These are phyloP conservation scores for Blastocystis hominis DNA, from an alignment of 352 stramenopile genomes.

Conservation along the genomic window DNA sequence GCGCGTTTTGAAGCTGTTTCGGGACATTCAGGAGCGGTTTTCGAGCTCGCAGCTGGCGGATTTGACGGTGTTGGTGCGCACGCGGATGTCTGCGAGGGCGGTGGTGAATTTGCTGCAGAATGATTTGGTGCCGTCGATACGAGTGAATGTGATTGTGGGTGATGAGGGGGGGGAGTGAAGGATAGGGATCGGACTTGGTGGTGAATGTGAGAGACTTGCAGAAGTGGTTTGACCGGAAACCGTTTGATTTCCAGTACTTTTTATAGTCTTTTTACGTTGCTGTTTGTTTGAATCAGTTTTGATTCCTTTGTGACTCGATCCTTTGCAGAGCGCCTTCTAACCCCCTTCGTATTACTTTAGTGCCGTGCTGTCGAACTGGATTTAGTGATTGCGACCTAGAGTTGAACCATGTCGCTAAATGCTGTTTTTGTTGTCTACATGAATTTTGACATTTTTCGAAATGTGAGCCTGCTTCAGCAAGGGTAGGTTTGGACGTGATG, in stretches of 20 bases:
- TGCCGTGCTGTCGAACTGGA: not conserved
- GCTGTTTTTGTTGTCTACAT: constrained; percentile 44
- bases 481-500: not conserved
- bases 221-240: not conserved
- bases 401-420: constrained; percentile 32
- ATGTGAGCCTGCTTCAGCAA: not conserved
- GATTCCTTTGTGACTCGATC: not conserved
- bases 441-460: constrained; percentile 47
- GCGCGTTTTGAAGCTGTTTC: constrained; percentile 35
- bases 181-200: not conserved
- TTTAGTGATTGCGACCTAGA: not conserved
- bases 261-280: not conserved
- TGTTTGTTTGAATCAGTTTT: constrained; percentile 18
- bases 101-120: not conserved
- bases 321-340: too few relatives aligned
- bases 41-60: not conserved
- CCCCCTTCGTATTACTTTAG: not conserved
- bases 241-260: constrained; percentile 35
- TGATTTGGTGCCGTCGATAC: constrained; percentile 2
- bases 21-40: not conserved
- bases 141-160: not conserved
- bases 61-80: not conserved
- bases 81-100: not conserved
- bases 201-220: not conserved
- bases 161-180: not conserved